Base-by-base conservation (phyloP, 2,329 filamentous ascomycete species). In the Ophiostoma montium region DNA sequence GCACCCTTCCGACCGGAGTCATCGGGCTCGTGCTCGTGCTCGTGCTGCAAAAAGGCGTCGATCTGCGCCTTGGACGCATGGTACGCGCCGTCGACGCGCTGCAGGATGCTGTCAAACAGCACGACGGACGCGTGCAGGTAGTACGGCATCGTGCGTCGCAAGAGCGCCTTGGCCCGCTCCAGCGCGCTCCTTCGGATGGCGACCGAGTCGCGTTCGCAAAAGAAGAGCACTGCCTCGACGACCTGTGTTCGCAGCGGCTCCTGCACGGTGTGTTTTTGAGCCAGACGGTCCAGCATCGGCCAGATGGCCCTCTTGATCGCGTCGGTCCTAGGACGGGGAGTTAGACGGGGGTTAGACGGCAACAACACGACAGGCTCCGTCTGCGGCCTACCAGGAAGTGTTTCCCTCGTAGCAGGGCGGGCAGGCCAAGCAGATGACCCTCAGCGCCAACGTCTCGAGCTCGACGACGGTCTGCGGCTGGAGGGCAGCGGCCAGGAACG, bases 401-500 rank as follows among this genome's bases (percentile, higher is more conserved):
- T 62, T 61, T 7, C 62, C 62, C 42, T 63, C 62, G 12, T 59
- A 63, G 31, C 59, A 60, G 3, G 59, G 62, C 3, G 62, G 62
- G 11, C 58, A 61, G 1, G 55, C 53, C 39, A 61, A 63, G 19
- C 60, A 63, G 0, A 64, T 7, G 0, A 64, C 35, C 2, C 51
- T 57, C 0, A 63, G 30, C 0, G 57, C 59, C 0, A 55, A 50
- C 0, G 47, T 48, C 1, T 52, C 50, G n/a, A 60, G 53, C 1
- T 58, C 53, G 16, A 59, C 57, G 2, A 38, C 30, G 2, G 48
- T 50, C 15, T 35, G 31, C 8, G 47, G 47, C 9, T 18, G 38
- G 6, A 48, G 38, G 7, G 47, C 31, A 10, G 35, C 18, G 2
- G 42, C 19, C 2, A 45, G 39, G 7, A 35, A 46, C 1, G 42